These are phyloP conservation scores for Pelargonium citronellum DNA, from an alignment of 441 rosid species.

Conservation along the genomic window DNA sequence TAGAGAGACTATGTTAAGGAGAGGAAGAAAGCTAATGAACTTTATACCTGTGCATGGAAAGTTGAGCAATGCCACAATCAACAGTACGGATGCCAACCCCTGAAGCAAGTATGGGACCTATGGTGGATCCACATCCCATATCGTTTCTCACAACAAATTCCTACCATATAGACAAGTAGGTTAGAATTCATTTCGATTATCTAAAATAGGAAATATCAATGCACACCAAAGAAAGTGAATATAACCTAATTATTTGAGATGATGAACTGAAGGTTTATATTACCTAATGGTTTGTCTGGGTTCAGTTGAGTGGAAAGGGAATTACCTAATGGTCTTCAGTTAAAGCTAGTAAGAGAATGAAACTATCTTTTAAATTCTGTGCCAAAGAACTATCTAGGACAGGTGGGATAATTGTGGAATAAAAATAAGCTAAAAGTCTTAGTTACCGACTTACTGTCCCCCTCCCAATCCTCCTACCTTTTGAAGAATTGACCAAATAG, in stretches of 20 bases:
- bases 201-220: background rate
- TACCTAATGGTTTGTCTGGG: background rate
- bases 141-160: conserved; percentile 94
- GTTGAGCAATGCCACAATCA: conserved; percentile 93
- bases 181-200: background rate
- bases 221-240: background rate
- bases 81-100: conserved; percentile 88
- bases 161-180: conserved; percentile 27
- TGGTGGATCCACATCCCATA: conserved; percentile 97
- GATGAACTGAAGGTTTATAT: background rate
- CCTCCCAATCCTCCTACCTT: background rate
- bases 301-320: background rate
- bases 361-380: background rate
- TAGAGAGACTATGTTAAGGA: background rate
- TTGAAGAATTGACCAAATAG: background rate
- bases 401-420: background rate
- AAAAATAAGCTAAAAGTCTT: background rate
- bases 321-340: background rate
- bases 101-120: conserved; percentile 92
- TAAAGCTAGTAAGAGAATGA: background rate
- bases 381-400: background rate
- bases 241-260: background rate
- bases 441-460: background rate
- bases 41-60: conserved; percentile 88
- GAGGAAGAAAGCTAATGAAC: conserved; percentile 1